A percentile compares a stretch with the other conserved stretches of the same genome.
Conservation (phyloP, 176 grass and related monocot species). For the Raddia distichophylla region DNA sequence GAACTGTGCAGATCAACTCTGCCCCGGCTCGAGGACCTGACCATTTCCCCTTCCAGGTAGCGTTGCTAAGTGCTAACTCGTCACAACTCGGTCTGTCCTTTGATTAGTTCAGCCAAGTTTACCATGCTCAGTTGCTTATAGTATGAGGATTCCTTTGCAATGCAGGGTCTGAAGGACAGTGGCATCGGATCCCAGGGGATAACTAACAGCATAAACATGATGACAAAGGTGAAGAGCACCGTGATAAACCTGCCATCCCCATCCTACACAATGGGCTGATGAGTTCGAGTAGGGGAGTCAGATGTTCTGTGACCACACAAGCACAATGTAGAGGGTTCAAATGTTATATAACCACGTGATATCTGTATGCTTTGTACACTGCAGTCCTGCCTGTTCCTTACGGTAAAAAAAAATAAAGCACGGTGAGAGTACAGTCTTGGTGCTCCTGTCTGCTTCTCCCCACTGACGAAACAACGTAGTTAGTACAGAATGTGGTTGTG, state of each 20-base stretch:
- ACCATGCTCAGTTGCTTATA: not conserved
- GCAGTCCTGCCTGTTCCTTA: conserved; percentile 25
- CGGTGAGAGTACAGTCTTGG: not conserved
- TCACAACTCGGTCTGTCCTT: not conserved
- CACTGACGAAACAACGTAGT: not conserved
- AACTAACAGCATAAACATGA: conserved; percentile 99
- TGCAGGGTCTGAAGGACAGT: conserved; percentile 95
- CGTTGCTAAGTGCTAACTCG: not conserved
- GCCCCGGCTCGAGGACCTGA: conserved; percentile 95
- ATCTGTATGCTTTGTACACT: conserved; percentile 26
- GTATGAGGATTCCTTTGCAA: not conserved
- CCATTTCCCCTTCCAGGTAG: conserved; percentile 98
- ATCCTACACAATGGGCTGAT: conserved; percentile 93
- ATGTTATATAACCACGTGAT: conserved; percentile 40
- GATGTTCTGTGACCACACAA: conserved; percentile 31
- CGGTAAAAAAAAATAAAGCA: conserved; percentile 34
- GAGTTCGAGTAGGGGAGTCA: conserved; percentile 10
- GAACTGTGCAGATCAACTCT: conserved; percentile 97
- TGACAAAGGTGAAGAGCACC: conserved; percentile 96
- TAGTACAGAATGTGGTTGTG: not conserved
- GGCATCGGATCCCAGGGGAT: conserved; percentile 98
- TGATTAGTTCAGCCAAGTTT: not conserved
- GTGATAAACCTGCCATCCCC: conserved; percentile 92
- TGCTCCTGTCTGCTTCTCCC: not conserved
- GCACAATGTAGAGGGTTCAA: conserved; percentile 38